Evolutionary conservation across 2,329 filamentous ascomycete genomes (phyloP).

Genomic region (Fusarium lateritium): DNA sequence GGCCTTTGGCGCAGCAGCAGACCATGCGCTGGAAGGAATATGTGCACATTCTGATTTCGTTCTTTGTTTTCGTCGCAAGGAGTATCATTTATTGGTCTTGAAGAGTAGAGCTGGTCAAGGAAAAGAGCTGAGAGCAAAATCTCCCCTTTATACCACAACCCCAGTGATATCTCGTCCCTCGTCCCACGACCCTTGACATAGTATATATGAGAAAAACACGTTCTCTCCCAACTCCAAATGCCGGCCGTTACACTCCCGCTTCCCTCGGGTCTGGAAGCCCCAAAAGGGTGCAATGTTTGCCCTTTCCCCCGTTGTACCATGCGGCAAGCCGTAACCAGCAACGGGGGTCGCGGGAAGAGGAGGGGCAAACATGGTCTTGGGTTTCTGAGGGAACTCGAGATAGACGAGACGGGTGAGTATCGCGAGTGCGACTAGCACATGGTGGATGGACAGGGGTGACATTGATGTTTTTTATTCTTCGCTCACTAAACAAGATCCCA

Average conservation of each 20-base stretch:
- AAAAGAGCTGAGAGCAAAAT: background rate
- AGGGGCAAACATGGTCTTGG: constrained; percentile 39
- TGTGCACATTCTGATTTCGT: constrained; percentile 43
- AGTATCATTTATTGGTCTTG: background rate
- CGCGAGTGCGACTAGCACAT: constrained; percentile 37
- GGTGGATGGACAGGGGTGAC: constrained; percentile 2
- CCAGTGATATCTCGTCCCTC: background rate
- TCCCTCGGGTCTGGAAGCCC: constrained; percentile 38
- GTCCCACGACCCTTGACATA: constrained; percentile 3
- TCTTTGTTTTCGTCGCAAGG: background rate
- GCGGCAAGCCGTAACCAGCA: constrained; percentile 38
- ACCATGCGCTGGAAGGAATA: constrained; percentile 49
- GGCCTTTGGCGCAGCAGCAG: constrained; percentile 50
- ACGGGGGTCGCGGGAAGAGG: constrained; percentile 33
- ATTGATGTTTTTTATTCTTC: background rate
- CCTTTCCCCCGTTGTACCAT: constrained; percentile 34
- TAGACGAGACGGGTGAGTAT: constrained; percentile 44
- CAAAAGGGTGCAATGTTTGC: constrained; percentile 38
- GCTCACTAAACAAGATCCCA: constrained; percentile 10
- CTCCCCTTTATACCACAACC: background rate
- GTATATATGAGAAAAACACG: constrained; percentile 23
- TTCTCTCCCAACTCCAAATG: constrained; percentile 7
- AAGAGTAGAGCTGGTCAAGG: background rate
- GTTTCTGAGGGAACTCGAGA: constrained; percentile 19
- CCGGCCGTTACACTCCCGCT: constrained; percentile 34